Conservation (phyloP, 805 yeast genomes). For the Candida montana region DNA sequence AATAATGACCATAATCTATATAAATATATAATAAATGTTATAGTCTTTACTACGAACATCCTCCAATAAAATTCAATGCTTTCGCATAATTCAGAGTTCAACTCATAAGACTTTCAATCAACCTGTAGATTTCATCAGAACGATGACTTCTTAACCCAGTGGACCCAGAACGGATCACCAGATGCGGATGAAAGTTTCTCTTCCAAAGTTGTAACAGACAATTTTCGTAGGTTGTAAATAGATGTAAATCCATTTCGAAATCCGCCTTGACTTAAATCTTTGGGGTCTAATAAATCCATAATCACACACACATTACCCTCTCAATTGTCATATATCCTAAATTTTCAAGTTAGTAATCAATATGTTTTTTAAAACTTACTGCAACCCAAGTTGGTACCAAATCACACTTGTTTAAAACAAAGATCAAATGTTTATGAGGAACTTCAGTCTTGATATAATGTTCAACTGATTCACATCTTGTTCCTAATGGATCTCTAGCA, state of each 20-base stretch:
- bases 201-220: conserved; percentile 99
- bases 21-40: conserved; percentile 43
- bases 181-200: conserved; percentile 60
- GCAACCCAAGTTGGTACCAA: conserved; percentile 99
- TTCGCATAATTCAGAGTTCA: conserved; percentile 42
- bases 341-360: conserved; percentile 9
- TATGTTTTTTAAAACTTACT: conserved; percentile 53
- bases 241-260: conserved; percentile 25
- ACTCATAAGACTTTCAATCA: conserved; percentile 57
- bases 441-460: conserved; percentile 90
- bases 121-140: conserved; percentile 27
- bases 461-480: conserved; percentile 90
- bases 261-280: conserved; percentile 82
- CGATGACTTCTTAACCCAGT: conserved; percentile 25
- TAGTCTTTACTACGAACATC: conserved; percentile 85
- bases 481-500: conserved; percentile 96
- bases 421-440: conserved; percentile 93
- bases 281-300: conserved; percentile 46
- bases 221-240: conserved; percentile 39
- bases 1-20: neutral
- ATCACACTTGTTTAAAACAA: conserved; percentile 95
- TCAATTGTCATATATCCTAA: neutral
- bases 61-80: conserved; percentile 19
- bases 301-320: neutral
- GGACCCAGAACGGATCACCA: conserved; percentile 44